Base-by-base conservation (phyloP, 2,329 filamentous ascomycete genomes). In the Allantophomopsis lycopodina region DNA sequence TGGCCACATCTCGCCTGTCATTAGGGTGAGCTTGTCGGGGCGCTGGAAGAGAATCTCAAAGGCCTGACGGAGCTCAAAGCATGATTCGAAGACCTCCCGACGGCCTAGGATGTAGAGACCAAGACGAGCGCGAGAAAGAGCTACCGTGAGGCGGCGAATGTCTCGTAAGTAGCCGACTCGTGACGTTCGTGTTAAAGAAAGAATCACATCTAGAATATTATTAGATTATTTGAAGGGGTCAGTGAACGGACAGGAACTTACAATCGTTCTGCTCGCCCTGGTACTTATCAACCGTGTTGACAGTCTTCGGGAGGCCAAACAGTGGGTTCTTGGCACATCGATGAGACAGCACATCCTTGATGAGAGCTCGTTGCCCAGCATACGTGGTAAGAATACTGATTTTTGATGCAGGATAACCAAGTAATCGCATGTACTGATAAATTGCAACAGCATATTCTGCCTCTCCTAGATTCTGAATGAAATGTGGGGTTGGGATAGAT, bases 251-350 rank as follows among this genome's bases (percentile, higher is more conserved):
- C 31, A 28, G 20, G 31, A 18, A 36, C 83, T 70, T 70, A 91
- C 85, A 96, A 55, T 98, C 91, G 60, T 98, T 98, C 62, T 98
- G 91, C 66, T 98, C 91, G 57, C 91, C 93, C 64, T 98, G 91
- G 55, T 96, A 98, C 59, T 94, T 95, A 64, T 98, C 91, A 46
- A 98, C 89, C 5, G 93, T 98, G 3, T 85, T 88, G 20, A 98
- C 85, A 39, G 83, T 80, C 59, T 80, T 83, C 14, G 91, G 91
- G 59, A 94, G 64, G 7, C 89, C 88, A 60, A 98, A 98, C 15
- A 96, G 65, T 2, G 78, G 65, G 51, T 87, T 93, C 50, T 75
- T 81, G 31, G 78, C 80, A 59, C 91, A 98, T 42, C 91, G 73
- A 55, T 93, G 84, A 12, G 64, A 66, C 38, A 98, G 63, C 3